Evolutionary conservation across 345 rosid species (phyloP), one percentile per base, ranked within the genome.

Genomic region (Pistacia vera): DNA sequence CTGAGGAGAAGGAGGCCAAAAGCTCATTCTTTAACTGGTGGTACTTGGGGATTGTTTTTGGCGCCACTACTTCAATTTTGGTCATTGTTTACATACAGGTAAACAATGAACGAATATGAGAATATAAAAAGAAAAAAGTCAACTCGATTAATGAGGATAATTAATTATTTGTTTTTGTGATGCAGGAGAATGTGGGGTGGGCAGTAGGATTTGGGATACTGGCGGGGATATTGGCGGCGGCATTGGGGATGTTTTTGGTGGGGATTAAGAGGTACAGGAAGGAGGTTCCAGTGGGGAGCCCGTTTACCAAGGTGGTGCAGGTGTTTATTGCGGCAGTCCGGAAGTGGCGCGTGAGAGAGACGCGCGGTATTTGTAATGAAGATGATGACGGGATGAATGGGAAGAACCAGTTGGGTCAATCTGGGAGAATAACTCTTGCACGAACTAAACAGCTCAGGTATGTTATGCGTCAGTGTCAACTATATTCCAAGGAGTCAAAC

Each of bases 11-110:
- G 75, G 87, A 82, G 3, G 86, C 91, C 68, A 93, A 93, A 86
- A 89, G 94, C 84, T 95, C 99, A 0, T 95, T 95, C 88, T 95
- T 95, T 69, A 95, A 92, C 54, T 95, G 97, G 95, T 92, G 97
- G 96, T 95, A 90, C 75, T 38, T 92, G 10, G 88, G 90, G 44
- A 88, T 86, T 10, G 93, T 90, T 3, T 20, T 79, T 2, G 91
- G 88, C 1, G 92, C 96, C 13, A 85, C 98, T 13, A 35, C 82
- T 0, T 91, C 93, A n/a, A 74, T 88, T 6, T 79, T 93, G 71
- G 82, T 86, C 6, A 90, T 89, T n/a, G 74, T 91, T 58, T 93
- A 89, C 85, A 25, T 93, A 55, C 97, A 95, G 94, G 98, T 87
- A 66, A 51, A 12, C 25, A 20, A 20, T 33, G 8, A n/a, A 44